Conservation (phyloP, 2,329 filamentous ascomycete genomes). For the Penicillium sp. region DNA sequence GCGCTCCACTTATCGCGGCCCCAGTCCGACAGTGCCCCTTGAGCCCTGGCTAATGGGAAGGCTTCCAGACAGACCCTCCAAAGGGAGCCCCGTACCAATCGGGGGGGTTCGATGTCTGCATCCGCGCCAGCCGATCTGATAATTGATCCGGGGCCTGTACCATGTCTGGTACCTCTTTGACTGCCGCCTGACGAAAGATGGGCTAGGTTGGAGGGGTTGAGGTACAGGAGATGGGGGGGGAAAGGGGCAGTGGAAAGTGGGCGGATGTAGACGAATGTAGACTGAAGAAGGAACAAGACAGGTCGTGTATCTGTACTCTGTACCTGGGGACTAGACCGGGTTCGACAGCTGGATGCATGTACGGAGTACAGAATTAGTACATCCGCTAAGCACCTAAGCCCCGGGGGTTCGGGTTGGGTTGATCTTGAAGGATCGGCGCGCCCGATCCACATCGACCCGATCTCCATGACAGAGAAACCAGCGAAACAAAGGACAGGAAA, state of each 20-base stretch:
- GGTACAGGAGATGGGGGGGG: not conserved
- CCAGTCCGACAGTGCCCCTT: conserved; percentile 1
- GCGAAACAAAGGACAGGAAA: not conserved
- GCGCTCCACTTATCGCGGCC: not conserved
- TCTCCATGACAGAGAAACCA: not conserved
- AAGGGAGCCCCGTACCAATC: conserved; percentile 24
- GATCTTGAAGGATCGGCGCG: conserved; percentile 17
- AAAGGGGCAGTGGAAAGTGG: not conserved
- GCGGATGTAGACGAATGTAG: not conserved
- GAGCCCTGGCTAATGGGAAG: conserved; percentile 25
- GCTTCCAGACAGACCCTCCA: conserved; percentile 20
- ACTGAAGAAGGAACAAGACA: not conserved
- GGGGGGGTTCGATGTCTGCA: conserved; percentile 21
- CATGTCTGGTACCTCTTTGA: not conserved
- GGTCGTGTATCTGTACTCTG: not conserved
- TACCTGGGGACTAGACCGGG: not conserved
- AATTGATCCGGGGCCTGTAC: conserved; percentile 3
- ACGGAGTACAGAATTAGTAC: not conserved
- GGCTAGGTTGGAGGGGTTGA: not conserved
- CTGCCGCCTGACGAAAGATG: conserved; percentile 1
- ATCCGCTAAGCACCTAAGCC: not conserved
- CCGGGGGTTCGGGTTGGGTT: conserved; percentile 13
- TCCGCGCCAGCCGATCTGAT: conserved; percentile 32
- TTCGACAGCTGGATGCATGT: not conserved
- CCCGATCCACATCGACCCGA: conserved; percentile 23